Evolutionary conservation across 1,284 basidiomycete species (phyloP), one percentile per base, ranked within the genome.

Genomic region (Apiotrichum brassicae): DNA sequence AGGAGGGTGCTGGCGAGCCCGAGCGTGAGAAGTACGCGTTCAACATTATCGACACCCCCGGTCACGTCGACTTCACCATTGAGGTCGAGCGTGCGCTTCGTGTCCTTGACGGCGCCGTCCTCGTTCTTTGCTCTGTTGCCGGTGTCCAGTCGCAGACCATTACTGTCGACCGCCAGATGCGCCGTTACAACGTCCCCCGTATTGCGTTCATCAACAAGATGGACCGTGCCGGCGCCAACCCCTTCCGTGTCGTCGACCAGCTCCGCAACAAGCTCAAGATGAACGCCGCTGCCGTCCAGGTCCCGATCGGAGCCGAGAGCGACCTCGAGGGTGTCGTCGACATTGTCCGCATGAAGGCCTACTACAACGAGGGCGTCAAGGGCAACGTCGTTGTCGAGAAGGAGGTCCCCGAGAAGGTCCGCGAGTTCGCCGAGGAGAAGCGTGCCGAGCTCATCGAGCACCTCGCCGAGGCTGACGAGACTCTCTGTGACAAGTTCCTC

Each of bases 121-220:
- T 99, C 60, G 95, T 99, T 22, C 78, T 98, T 32, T 98, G 95
- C 76, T 92, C 95, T 22, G 94, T 97, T 39, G 86, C 89, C 48
- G 95, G 95, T 61, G 95, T 99, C 19, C 91, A 92, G 82, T 88
- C 87, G 75, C 95, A 99, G 81, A 98, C 95, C 2, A 98, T 94
- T 44, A 99, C 95, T 9, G 95, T 99, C 44, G 95, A 98, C 75
- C 79, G 95, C 58, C 95, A 98, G 78, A 98, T 98, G 95, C 81
- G 88, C 60, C 82, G 95, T 36, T 98, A 98, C 70, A 84, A 85
- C 61, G 91, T 99, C 53, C 95, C 95, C 50, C 81, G 95, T 46
- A 80, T 98, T 54, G 94, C 91, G 1, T 99, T 98, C 70, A 86
- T 99, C 70, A 99, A 98, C 77, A 98, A 99, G 77, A 98, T 99